Percentiles rank a stretch among this genome's conserved stretches.
Evolutionary conservation across 495 filamentous ascomycete genomes (phyloP).

Genomic region (Saxispiralis lemnorum): DNA sequence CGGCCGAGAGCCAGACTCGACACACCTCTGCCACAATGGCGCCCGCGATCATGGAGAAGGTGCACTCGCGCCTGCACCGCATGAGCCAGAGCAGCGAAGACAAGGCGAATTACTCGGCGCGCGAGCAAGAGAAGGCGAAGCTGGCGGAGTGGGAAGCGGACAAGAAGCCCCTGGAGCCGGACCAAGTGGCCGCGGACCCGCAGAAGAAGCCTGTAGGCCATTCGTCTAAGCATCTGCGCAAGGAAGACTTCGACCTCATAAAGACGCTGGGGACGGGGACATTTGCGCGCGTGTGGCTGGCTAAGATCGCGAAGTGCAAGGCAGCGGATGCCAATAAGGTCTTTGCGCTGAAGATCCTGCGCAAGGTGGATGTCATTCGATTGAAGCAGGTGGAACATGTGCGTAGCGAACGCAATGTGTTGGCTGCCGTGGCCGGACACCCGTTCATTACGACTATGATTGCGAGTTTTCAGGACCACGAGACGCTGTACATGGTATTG

Average conservation of each 20-base stretch:
- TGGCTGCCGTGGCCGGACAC: constrained; percentile 74
- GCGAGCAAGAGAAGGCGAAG: constrained; percentile 33
- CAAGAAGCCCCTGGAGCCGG: constrained; percentile 33
- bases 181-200: constrained; percentile 35
- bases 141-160: constrained; percentile 30
- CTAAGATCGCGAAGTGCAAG: constrained; percentile 32
- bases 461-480: constrained; percentile 74
- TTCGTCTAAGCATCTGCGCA: constrained; percentile 35
- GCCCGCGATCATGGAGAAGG: constrained; percentile 12
- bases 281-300: constrained; percentile 88
- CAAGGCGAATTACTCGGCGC: constrained; percentile 7
- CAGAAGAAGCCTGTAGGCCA: constrained; percentile 41
- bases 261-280: constrained; percentile 90
- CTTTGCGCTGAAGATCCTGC: constrained; percentile 83
- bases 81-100: constrained; percentile 10
- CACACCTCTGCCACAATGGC: constrained; percentile 2
- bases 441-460: constrained; percentile 90
- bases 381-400: constrained; percentile 97
- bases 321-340: constrained; percentile 36
- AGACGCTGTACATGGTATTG: constrained; percentile 83
- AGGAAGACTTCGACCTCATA: constrained; percentile 66
- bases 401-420: constrained; percentile 74
- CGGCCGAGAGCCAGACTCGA: no score
- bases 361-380: constrained; percentile 82
- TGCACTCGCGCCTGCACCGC: constrained; percentile 12